Base-by-base conservation (phyloP, 192 early-diverging fungal species). In the Chytriomyces confervae region DNA sequence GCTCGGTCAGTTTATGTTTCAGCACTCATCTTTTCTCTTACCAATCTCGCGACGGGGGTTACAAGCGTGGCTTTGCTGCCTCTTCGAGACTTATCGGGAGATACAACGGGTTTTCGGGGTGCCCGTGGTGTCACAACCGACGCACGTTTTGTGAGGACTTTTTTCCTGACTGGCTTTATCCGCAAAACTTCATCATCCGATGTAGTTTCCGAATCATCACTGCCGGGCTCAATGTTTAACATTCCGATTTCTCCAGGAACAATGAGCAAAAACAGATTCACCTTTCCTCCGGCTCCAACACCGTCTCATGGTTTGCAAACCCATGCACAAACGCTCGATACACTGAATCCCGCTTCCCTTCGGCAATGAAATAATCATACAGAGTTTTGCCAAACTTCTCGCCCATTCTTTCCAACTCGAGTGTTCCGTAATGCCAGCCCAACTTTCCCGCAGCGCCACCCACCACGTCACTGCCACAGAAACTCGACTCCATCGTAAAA, bases 401-500 rank as follows among this genome's bases (percentile, higher is more conserved):
- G 5, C 84, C 84, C 77, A 85, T 83, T 48, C 43, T 20, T 46
- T 78, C 62, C 72, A 83, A 66, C 44, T 85, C 79, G 13, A 49
- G 24, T 6, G 24, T 77, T 16, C 27, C 44, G 60, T 66, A 85
- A 27, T 83, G 82, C 66, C 73, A 79, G 44, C 77, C 76, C n/a
- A 49, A 36, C 6, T 66, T 27, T n/a, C 43, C 53, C 69, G 13
- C 71, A n/a, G 43, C 36, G 8, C 18, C 60, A 64, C 43, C 73
- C 18, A 36, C 43, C 11, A 44, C 29, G 65, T 80, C 79, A 0
- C 77, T 62, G 7, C 84, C 84, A 66, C 79, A 81, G 60, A 85
- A 85, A 13, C 72, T 77, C 5, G 81, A 67, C 72, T 85, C 84
- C n/a, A 83, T 49, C 11, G 84, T 85, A 64, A 83, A 85, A 44